Base-by-base conservation (phyloP, 2,329 filamentous ascomycete genomes). In the Teratosphaeria viscida region DNA sequence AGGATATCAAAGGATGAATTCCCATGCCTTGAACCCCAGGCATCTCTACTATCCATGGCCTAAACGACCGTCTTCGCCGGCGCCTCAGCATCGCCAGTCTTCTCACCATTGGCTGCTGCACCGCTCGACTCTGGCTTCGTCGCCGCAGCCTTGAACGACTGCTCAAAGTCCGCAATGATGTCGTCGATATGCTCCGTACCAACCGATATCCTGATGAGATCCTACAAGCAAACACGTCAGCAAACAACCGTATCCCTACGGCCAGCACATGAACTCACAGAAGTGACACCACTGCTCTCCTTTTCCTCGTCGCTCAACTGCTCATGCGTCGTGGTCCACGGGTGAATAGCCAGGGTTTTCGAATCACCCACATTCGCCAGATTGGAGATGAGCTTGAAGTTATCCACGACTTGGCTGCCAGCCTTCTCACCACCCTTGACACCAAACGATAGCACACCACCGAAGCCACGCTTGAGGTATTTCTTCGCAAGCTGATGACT, bases 161-260 rank as follows among this genome's bases (percentile, higher is more conserved):
- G 92, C 75, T 92, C 87, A 72, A 97, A 96, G 76, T 97, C 92
- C 67, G 86, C 88, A 71, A 96, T 94, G 69, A 97, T 96, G 71
- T 97, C 92, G 77, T 96, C 92, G 72, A 97, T 95, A 74, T 96
- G 91, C 78, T 97, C 92, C 0, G 88, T 95, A 57, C 92, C 92
- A 61, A 96, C 92, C 0, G 92, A 96, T 70, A 97, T 94, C 63
- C 92, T 89, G 75, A 97, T 96, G 47, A 92, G 85, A 71, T 95
- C 92, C 81, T 90, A 37, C 12, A 47, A 37, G 5, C 19, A 12
- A 49, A 14, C 12, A 29, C 14, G 56, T 61, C 57, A 62, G 73
- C 11, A 56, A 54, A 26, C 14, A 27, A 27, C 19, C 19, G 11
- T 35, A 16, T 12, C 16, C 12, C 32, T 8, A 10, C 11, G 23